Conservation (phyloP, 805 yeast species). For the Candida incommunis region DNA sequence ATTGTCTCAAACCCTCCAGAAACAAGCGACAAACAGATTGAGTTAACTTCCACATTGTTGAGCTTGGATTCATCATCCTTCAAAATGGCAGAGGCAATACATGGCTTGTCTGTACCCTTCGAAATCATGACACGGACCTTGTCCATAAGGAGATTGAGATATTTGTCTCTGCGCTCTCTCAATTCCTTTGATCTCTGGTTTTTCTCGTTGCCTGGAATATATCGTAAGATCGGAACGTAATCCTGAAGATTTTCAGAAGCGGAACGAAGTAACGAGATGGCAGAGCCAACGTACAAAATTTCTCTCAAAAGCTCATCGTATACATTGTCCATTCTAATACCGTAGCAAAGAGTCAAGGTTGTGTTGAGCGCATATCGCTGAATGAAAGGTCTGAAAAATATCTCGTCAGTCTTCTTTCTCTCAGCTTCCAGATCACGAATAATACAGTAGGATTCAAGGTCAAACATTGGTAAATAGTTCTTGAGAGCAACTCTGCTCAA, state of each 20-base stretch:
- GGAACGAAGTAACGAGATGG: conserved; percentile 22
- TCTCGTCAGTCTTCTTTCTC: conserved; percentile 6
- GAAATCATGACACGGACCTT: conserved; percentile 14
- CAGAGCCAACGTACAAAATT: conserved; percentile 19
- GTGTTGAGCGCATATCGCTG: conserved; percentile 26
- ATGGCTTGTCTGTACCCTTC: conserved; percentile 17
- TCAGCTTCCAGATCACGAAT: conserved; percentile 16
- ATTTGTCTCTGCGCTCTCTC: conserved; percentile 20
- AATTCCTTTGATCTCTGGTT: conserved; percentile 15
- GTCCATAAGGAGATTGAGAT: conserved; percentile 19
- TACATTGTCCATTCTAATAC: conserved; percentile 23
- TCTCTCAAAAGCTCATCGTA: conserved; percentile 18
- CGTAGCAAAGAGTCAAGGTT: conserved; percentile 27
- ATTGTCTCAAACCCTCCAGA: conserved; percentile 71
- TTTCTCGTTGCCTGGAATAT: conserved; percentile 19
- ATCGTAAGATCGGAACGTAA: conserved; percentile 23
- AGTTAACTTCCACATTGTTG: conserved; percentile 31
- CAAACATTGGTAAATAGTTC: conserved; percentile 22
- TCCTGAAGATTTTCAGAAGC: conserved; percentile 26
- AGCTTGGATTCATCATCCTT: conserved; percentile 16
- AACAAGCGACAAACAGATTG: conserved; percentile 60
- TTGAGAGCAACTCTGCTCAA: conserved; percentile 25
- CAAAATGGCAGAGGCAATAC: conserved; percentile 25
- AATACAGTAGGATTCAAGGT: conserved; percentile 22
- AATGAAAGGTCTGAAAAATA: conserved; percentile 20